Conservation (phyloP, 2,329 filamentous ascomycete species). For the Oidium heveae region DNA sequence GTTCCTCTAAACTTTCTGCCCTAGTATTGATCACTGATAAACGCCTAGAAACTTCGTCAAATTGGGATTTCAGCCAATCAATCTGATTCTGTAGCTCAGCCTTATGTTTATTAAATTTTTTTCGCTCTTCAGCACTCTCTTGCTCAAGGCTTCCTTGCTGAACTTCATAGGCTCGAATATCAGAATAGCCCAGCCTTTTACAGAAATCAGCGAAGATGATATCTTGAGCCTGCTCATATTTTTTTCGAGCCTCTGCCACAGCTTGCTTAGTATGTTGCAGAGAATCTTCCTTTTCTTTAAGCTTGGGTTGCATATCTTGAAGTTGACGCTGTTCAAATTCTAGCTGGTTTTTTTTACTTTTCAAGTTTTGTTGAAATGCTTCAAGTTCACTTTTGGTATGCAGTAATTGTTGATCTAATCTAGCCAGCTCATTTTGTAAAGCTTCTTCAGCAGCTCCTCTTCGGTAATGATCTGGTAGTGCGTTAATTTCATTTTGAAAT, state of each 20-base stretch:
- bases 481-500: conserved; percentile 50
- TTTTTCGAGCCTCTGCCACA: conserved; percentile 29
- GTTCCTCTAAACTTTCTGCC: conserved; percentile 37
- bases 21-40: conserved; percentile 42
- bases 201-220: conserved; percentile 73
- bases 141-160: conserved; percentile 84
- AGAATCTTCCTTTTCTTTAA: conserved; percentile 41
- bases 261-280: conserved; percentile 35
- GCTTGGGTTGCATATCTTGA: conserved; percentile 52
- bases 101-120: conserved; percentile 66
- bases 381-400: conserved; percentile 52
- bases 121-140: conserved; percentile 65
- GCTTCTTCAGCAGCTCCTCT: conserved; percentile 55
- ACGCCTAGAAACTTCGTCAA: conserved; percentile 36
- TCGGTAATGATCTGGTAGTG: conserved; percentile 55
- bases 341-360: conserved; percentile 63
- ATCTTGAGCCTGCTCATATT: conserved; percentile 65
- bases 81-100: conserved; percentile 41
- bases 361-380: conserved; percentile 57
- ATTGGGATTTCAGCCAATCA: conserved; percentile 28
- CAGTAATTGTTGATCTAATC: conserved; percentile 50
- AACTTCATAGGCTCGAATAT: conserved; percentile 80
- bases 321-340: conserved; percentile 49
- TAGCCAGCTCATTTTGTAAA: conserved; percentile 53
- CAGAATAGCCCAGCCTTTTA: conserved; percentile 57